Base-by-base conservation (phyloP, 345 rosid species). In the Eucalyptus polyanthemos region DNA sequence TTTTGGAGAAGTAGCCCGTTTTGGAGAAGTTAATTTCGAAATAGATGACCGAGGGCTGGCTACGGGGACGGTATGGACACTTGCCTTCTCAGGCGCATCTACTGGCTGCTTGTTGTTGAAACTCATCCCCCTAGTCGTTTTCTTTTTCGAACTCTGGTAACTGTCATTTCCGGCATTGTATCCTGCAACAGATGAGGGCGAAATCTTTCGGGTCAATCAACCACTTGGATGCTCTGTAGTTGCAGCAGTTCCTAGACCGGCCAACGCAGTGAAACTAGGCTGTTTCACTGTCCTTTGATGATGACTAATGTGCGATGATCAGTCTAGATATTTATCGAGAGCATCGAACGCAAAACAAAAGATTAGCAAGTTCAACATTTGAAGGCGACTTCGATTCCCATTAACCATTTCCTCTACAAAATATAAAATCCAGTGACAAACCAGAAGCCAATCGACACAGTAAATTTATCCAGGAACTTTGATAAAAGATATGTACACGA, bases 61-160 rank as follows among this genome's bases (percentile, higher is more conserved):
- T 6, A 92, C 89, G 31, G 88, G 27, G 88, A 69, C 44, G 47
- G 81, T 89, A 88, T 80, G 88, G 92, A 88, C 90, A 76, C 88
- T 87, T 19, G 54, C 89, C 51, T 89, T 93, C 86, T 90, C 91
- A 87, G 40, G 69, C 22, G 16, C 83, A 37, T 37, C 47, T 24
- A 11, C 83, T 21, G 83, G 91, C 87, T 89, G 92, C 87, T 89
- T 56, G 10, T 8, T 87, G 50, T 87, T 76, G 93, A 88, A 94
- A 91, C 80, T 91, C 87, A 34, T 93, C 65, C 91, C 91, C 95
- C 87, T 93, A 94, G 94, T 95, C 93, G 88, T 92, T 95, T 90
- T 93, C 91, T 87, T 94, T 93, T 96, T 95, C 67, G 92, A 22
- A 51, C 31, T 54, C 47, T 54, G 67, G 44, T 91, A 60, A 97